phyloP scores from a whole-genome alignment of 176 grass and related monocot genomes.

The Elymus sibiricus region DNA sequence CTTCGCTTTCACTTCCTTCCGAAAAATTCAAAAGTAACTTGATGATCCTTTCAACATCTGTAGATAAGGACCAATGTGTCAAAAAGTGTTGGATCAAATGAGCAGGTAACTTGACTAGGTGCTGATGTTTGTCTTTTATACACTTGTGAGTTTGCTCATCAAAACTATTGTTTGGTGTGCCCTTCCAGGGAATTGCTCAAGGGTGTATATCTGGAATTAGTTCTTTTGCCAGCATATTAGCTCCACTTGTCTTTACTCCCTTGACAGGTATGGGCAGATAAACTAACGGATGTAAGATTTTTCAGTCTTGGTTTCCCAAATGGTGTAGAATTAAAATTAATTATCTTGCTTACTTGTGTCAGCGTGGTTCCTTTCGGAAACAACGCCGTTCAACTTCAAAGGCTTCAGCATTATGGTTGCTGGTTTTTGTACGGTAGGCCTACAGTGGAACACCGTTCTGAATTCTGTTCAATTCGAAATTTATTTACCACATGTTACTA shows the following conservation, averaged over 20 bases:
- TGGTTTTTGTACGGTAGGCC: slow-evolving; percentile 69
- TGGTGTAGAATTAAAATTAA: background rate
- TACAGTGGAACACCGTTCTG: background rate
- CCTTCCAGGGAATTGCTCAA: slow-evolving; percentile 84
- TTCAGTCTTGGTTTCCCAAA: background rate
- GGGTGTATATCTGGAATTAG: slow-evolving; percentile 87
- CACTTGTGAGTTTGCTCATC: background rate
- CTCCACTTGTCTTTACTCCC: slow-evolving; percentile 81
- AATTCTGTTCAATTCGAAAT: background rate
- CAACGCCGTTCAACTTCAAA: slow-evolving; percentile 76
- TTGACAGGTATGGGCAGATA: slow-evolving; percentile 51
- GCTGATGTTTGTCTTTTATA: background rate
- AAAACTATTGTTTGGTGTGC: background rate
- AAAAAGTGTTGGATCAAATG: slow-evolving; percentile 61
- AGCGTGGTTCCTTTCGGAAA: slow-evolving; percentile 87
- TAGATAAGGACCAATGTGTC: slow-evolving; percentile 87
- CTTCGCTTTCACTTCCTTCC: background rate
- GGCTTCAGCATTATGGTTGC: slow-evolving; percentile 90
- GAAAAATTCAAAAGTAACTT: background rate
- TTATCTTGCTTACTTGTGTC: background rate
- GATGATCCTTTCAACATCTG: slow-evolving; percentile 5
- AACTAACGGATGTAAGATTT: background rate
- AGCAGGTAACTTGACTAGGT: slow-evolving; percentile 56
- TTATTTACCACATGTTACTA: background rate
- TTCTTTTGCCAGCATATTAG: slow-evolving; percentile 81